These are phyloP conservation scores for Ogataea dorogensis DNA, from an alignment of 805 yeast species.

Conservation along the genomic window DNA sequence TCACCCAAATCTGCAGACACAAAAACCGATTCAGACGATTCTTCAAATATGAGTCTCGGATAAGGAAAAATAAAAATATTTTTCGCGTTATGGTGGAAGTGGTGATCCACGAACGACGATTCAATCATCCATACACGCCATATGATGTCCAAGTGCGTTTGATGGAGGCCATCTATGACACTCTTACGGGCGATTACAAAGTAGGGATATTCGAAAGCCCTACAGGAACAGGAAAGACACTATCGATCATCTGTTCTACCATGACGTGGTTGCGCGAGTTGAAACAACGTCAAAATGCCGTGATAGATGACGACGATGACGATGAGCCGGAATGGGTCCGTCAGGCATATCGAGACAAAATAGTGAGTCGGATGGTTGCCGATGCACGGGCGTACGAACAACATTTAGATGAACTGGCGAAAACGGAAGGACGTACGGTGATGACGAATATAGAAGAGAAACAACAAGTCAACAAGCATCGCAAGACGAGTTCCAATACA, in stretches of 20 bases:
- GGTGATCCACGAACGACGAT: slow-evolving; percentile 29
- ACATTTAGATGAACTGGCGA: slow-evolving; percentile 37
- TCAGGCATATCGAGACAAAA: slow-evolving; percentile 33
- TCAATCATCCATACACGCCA: slow-evolving; percentile 78
- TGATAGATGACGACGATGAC: slow-evolving; percentile 32
- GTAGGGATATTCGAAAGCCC: slow-evolving; percentile 89
- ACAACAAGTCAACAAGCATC: slow-evolving; percentile 7
- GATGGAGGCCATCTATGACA: slow-evolving; percentile 71
- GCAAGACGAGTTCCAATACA: slow-evolving; percentile 11
- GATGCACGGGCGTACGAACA: slow-evolving; percentile 40
- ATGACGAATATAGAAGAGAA: slow-evolving; percentile 24
- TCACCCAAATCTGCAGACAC: slow-evolving; percentile 6
- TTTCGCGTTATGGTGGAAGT: slow-evolving; percentile 21
- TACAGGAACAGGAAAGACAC: slow-evolving; percentile 92
- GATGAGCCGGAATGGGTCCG: slow-evolving; percentile 44
- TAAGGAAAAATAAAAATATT: slow-evolving; percentile 3
- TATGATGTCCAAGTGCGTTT: slow-evolving; percentile 74
- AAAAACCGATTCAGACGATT: slow-evolving; percentile 1
- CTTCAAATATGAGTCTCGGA: slow-evolving; percentile 17
- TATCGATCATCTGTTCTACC: slow-evolving; percentile 80
- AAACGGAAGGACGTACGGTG: slow-evolving; percentile 25
- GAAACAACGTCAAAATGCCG: slow-evolving; percentile 38
- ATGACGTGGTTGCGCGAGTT: slow-evolving; percentile 66
- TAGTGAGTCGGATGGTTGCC: slow-evolving; percentile 29
- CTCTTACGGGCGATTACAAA: slow-evolving; percentile 52